A percentile compares a stretch with the other conserved stretches of the same genome.
Evolutionary conservation across 495 filamentous ascomycete genomes (phyloP).

Genomic region (Cercophora scortea): DNA sequence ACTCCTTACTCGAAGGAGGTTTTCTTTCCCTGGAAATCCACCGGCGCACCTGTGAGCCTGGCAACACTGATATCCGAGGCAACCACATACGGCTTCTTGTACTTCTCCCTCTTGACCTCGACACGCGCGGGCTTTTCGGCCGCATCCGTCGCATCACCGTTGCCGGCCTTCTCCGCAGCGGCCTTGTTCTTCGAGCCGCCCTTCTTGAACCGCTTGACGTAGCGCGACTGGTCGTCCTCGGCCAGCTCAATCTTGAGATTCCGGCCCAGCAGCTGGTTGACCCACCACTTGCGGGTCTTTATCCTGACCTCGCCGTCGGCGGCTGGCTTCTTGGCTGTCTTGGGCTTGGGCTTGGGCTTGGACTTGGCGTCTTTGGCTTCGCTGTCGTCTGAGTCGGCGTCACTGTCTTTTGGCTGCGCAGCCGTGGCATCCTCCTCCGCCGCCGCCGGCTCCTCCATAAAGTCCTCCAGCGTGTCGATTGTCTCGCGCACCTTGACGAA

Average conservation of each 20-base stretch:
- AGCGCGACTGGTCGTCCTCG: conserved; percentile 76
- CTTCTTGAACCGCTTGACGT: conserved; percentile 89
- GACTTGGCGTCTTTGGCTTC: conserved; percentile 1
- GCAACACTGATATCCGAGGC: conserved; percentile 33
- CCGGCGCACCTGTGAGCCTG: conserved; percentile 65
- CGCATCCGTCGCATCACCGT: conserved; percentile 8
- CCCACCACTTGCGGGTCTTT: conserved; percentile 65
- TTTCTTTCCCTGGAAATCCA: conserved; percentile 76
- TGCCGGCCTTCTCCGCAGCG: background rate
- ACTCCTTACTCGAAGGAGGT: conserved; percentile 59
- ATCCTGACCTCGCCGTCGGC: conserved; percentile 33
- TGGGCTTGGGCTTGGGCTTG: conserved; percentile 7
- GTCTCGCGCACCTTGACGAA: conserved; percentile 59
- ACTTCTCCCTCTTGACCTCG: conserved; percentile 11
- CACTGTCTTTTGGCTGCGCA: conserved; percentile 10
- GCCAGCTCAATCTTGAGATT: conserved; percentile 84
- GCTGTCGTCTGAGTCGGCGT: conserved; percentile 21
- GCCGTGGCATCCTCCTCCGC: conserved; percentile 34
- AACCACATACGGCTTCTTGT: conserved; percentile 24
- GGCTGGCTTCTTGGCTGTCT: conserved; percentile 4
- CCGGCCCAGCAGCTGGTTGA: conserved; percentile 72
- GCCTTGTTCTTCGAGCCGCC: conserved; percentile 28
- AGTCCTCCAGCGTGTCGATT: conserved; percentile 45
- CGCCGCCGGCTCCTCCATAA: conserved; percentile 22
- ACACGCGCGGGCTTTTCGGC: conserved; percentile 1